Percentiles rank a stretch among this genome's conserved stretches.
phyloP scores from a whole-genome alignment of 2,329 filamentous ascomycete genomes.

The Pseudomassariella vexata region DNA sequence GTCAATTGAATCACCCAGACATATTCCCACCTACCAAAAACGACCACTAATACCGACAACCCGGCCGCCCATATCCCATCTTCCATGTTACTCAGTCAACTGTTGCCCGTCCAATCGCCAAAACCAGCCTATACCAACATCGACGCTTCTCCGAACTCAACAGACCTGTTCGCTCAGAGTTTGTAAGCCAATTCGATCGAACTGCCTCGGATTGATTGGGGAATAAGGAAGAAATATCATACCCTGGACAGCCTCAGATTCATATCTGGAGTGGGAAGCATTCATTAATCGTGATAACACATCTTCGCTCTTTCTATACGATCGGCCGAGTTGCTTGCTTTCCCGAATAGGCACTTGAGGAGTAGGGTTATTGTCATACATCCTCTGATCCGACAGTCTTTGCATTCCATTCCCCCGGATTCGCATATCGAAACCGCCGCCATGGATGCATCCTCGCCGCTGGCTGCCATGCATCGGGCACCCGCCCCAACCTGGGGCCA shows the following conservation, averaged over 20 bases:
- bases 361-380: slow-evolving; percentile 22
- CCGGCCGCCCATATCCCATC: not conserved
- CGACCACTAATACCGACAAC: not conserved
- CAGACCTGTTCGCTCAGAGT: not conserved
- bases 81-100: slow-evolving; percentile 4
- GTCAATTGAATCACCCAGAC: no score
- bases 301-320: slow-evolving; percentile 15
- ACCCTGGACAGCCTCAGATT: not conserved
- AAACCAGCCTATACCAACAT: not conserved
- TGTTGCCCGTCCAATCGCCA: slow-evolving; percentile 2
- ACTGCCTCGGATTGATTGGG: no score
- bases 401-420: slow-evolving; percentile 1
- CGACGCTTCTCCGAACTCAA: slow-evolving; percentile 1
- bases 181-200: no score
- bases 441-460: slow-evolving; percentile 92
- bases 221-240: no score
- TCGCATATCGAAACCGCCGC: slow-evolving; percentile 15
- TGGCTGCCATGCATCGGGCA: slow-evolving; percentile 86
- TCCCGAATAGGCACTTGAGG: slow-evolving; percentile 18
- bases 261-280: slow-evolving; percentile 11
- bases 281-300: slow-evolving; percentile 20
- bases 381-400: slow-evolving; percentile 8
- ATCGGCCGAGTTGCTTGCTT: slow-evolving; percentile 15
- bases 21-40: no score
- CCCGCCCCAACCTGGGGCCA: slow-evolving; percentile 58